These are phyloP conservation scores for Cryptosporidium ubiquitum DNA, from an alignment of 169 alveolate genomes.

Conservation along the genomic window DNA sequence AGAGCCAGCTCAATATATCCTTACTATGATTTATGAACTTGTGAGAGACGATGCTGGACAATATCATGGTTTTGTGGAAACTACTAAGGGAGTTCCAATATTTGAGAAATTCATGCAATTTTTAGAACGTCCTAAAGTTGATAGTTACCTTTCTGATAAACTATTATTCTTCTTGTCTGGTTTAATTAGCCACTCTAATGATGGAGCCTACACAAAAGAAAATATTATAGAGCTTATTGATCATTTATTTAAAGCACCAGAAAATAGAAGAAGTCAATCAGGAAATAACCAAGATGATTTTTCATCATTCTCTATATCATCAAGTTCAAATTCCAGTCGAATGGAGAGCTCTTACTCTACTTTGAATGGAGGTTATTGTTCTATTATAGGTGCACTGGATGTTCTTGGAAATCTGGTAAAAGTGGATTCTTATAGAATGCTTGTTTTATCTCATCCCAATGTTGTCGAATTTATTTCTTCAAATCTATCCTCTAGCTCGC, in stretches of 20 bases:
- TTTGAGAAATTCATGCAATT: constrained; percentile 66
- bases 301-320: not conserved
- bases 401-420: constrained; percentile 62
- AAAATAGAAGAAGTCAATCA: constrained; percentile 12
- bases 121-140: constrained; percentile 72
- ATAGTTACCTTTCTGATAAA: constrained; percentile 58
- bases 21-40: constrained; percentile 67
- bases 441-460: constrained; percentile 37
- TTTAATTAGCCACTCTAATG: constrained; percentile 53
- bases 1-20: constrained; percentile 64
- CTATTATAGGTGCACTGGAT: constrained; percentile 58
- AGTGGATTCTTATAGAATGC: constrained; percentile 67
- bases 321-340: not conserved
- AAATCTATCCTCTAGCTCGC: constrained; percentile 27
- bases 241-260: constrained; percentile 33
- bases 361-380: constrained; percentile 52
- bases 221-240: constrained; percentile 25
- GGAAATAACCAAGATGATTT: constrained; percentile 10
- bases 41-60: constrained; percentile 74
- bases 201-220: constrained; percentile 29
- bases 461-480: constrained; percentile 43
- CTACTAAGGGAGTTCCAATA: constrained; percentile 64
- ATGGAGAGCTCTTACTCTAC: constrained; percentile 9
- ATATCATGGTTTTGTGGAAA: constrained; percentile 71
- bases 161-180: constrained; percentile 64